Evolutionary conservation across 768 basidiomycete genomes (phyloP), one percentile per base, ranked within the genome.

Genomic region (Auriscalpium orientale): DNA sequence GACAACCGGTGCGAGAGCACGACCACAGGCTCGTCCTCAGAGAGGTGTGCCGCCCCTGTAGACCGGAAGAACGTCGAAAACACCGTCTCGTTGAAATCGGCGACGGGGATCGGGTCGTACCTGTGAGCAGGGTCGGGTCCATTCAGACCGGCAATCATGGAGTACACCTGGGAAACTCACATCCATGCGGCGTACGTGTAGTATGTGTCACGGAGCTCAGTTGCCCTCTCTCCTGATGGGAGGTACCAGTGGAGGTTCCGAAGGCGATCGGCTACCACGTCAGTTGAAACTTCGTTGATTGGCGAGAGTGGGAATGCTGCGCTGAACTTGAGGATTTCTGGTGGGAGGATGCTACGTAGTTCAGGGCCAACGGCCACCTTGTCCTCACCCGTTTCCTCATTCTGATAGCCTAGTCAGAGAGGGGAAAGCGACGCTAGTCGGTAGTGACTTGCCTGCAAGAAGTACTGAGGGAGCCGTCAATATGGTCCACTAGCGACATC

Each of bases 131-230:
- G 2, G 48, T 44, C 46, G 21, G 12, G 35, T 9, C 55, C n/a
- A 47, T 28, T 76, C 20, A 46, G 37, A 35, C 36, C 37, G 28
- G 33, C 38, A 22, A 46, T 34, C 28, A 21, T n/a, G 22, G 76
- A 67, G 76, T 86, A 66, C 84, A 88, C 18, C 79, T 77, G 18
- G 77, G 76, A 70, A 70, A 53, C 48, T 74, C 37, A 84, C 85
- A 86, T 83, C 84, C 84, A 87, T 37, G 82, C 84, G 49, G 82
- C 84, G 66, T 87, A 81, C 60, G 76, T 75, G 67, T 76, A 87
- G 67, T 87, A 87, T 20, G 78, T 70, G 43, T 78, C 72, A 54
- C 74, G 74, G 33, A 83, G 70, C 36, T 81, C 78, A n/a, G 77
- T 71, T 4, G 89, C 85, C 55, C 76, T 79, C 35, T 80, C 76